These are phyloP conservation scores for Manihot esculenta DNA, from an alignment of 441 rosid species.

Conservation along the genomic window DNA sequence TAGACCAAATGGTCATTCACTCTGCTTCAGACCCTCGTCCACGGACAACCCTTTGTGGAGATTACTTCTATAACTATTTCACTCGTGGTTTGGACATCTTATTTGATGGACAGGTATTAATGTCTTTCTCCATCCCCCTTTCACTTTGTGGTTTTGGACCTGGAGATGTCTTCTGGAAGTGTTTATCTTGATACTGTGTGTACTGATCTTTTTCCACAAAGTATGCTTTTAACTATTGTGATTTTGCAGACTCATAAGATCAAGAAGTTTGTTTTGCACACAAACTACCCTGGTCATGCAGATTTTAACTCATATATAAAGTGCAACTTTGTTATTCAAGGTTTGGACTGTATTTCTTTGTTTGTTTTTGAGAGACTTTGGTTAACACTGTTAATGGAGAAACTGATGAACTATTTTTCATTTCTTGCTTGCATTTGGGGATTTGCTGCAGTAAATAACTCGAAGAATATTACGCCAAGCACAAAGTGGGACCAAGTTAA, in stretches of 20 bases:
- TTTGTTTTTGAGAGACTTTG: slow-evolving; percentile 16
- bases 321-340: slow-evolving; percentile 82
- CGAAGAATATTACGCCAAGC: slow-evolving; percentile 72
- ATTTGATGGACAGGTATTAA: slow-evolving; percentile 89
- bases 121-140: background rate
- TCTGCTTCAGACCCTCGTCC: slow-evolving; percentile 90
- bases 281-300: slow-evolving; percentile 97
- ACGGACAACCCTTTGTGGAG: slow-evolving; percentile 84
- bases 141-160: background rate
- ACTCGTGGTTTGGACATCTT: slow-evolving; percentile 95
- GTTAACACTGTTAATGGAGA: slow-evolving; percentile 6
- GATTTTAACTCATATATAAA: slow-evolving; percentile 96
- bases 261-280: slow-evolving; percentile 94
- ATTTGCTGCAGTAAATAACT: slow-evolving; percentile 49
- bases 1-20: slow-evolving; percentile 98
- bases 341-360: slow-evolving; percentile 38
- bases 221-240: slow-evolving; percentile 12
- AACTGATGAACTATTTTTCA: slow-evolving; percentile 20
- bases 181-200: background rate
- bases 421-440: slow-evolving; percentile 40
- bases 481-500: slow-evolving; percentile 97
- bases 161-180: background rate
- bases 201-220: slow-evolving; percentile 5
- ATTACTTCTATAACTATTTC: slow-evolving; percentile 93
- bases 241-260: slow-evolving; percentile 81